These are phyloP conservation scores for Lachnellula suecica DNA, from an alignment of 2,329 filamentous ascomycete species.

Conservation along the genomic window DNA sequence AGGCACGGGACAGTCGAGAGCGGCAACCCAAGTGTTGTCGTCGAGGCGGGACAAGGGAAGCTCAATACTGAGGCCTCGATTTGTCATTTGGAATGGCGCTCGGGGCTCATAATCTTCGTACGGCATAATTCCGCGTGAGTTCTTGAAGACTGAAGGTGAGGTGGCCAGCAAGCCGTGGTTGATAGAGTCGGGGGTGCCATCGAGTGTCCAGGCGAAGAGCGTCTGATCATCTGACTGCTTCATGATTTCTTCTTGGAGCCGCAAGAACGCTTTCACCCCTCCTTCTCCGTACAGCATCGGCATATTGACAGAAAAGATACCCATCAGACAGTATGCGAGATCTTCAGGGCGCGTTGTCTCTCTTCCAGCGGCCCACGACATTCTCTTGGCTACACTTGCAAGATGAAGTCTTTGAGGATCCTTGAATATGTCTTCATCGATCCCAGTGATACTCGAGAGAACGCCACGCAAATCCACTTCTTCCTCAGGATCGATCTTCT, in stretches of 20 bases:
- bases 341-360: constrained; percentile 39
- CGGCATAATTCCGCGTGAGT: background rate
- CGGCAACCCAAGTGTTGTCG: background rate
- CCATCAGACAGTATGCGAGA: constrained; percentile 44
- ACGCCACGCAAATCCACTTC: background rate
- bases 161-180: background rate
- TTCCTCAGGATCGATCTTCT: no score
- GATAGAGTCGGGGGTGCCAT: background rate
- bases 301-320: constrained; percentile 44
- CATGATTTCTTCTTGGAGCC: constrained; percentile 38
- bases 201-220: constrained; percentile 6
- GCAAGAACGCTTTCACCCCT: constrained; percentile 33
- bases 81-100: background rate
- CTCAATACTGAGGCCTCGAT: background rate
- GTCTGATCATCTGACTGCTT: constrained; percentile 6
- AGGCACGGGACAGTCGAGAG: background rate
- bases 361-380: constrained; percentile 41
- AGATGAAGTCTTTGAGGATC: background rate
- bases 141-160: background rate
- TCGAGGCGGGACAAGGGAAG: background rate
- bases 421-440: background rate
- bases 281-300: constrained; percentile 41
- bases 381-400: constrained; percentile 32
- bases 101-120: background rate
- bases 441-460: background rate